phyloP scores from a whole-genome alignment of 129 eudicot species.

The Lactuca sativa region DNA sequence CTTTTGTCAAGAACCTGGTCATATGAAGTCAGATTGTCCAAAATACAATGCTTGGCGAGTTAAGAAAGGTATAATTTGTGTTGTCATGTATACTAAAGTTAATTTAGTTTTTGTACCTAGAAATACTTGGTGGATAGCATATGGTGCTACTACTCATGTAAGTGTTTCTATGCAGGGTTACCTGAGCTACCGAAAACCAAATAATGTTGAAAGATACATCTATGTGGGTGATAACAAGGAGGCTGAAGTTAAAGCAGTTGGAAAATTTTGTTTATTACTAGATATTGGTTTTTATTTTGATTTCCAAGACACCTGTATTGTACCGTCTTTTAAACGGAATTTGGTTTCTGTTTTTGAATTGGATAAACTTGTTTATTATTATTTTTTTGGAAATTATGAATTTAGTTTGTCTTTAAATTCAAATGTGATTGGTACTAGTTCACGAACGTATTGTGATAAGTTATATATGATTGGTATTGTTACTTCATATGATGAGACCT shows the following conservation, averaged over 20 bases:
- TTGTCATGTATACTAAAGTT: slow-evolving; percentile 3
- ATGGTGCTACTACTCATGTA: slow-evolving; percentile 25
- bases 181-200: slow-evolving; percentile 9
- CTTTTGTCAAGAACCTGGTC: slow-evolving; percentile 1
- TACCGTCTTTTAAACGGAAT: too few species aligned
- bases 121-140: slow-evolving; percentile 26
- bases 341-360: too few species aligned
- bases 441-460: too few species aligned
- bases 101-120: slow-evolving; percentile 14
- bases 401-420: too few species aligned
- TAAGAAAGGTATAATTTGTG: background rate
- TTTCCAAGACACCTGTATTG: too few species aligned
- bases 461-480: too few species aligned
- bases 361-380: too few species aligned
- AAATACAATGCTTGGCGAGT: slow-evolving; percentile 3
- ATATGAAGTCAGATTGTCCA: background rate
- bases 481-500: too few species aligned
- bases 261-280: background rate
- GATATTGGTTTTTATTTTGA: too few species aligned
- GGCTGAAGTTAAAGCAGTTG: slow-evolving; percentile 11
- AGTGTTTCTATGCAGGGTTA: slow-evolving; percentile 24
- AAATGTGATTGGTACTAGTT: too few species aligned
- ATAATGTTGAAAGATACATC: slow-evolving; percentile 24
- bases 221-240: slow-evolving; percentile 10
- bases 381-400: too few species aligned